phyloP scores from a whole-genome alignment of 441 rosid genomes.

The Erodium moschatum region DNA sequence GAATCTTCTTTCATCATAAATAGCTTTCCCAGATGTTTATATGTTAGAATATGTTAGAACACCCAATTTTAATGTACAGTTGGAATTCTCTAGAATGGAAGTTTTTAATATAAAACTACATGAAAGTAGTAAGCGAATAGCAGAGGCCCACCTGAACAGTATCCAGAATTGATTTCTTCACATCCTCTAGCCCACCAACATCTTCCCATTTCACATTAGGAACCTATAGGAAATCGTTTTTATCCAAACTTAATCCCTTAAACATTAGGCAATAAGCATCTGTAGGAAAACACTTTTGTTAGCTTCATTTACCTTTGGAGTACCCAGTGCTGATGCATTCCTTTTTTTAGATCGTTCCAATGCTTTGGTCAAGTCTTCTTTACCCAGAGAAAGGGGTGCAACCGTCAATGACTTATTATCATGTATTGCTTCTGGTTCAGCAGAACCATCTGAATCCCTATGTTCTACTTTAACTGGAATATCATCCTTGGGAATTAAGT shows the following conservation, averaged over 20 bases:
- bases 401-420: conserved; percentile 24
- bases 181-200: conserved; percentile 97
- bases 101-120: background rate
- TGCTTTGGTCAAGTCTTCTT: conserved; percentile 56
- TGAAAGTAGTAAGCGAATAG: background rate
- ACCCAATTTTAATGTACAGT: background rate
- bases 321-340: conserved; percentile 82
- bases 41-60: background rate
- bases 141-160: conserved; percentile 64
- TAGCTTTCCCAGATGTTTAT: background rate
- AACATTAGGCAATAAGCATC: conserved; percentile 1
- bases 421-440: conserved; percentile 28
- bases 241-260: background rate
- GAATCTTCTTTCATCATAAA: background rate
- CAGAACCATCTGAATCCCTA: conserved; percentile 28
- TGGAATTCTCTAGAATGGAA: conserved; percentile 12
- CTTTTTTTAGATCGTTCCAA: conserved; percentile 85
- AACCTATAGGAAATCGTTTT: conserved; percentile 35
- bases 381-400: conserved; percentile 30
- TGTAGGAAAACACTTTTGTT: background rate
- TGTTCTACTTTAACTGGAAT: conserved; percentile 29
- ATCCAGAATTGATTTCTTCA: conserved; percentile 81
- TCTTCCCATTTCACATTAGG: conserved; percentile 98
- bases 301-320: conserved; percentile 64
- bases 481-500: conserved; percentile 39